Evolutionary conservation across 2,329 filamentous ascomycete species (phyloP).

Genomic region (Penicillium palitans): DNA sequence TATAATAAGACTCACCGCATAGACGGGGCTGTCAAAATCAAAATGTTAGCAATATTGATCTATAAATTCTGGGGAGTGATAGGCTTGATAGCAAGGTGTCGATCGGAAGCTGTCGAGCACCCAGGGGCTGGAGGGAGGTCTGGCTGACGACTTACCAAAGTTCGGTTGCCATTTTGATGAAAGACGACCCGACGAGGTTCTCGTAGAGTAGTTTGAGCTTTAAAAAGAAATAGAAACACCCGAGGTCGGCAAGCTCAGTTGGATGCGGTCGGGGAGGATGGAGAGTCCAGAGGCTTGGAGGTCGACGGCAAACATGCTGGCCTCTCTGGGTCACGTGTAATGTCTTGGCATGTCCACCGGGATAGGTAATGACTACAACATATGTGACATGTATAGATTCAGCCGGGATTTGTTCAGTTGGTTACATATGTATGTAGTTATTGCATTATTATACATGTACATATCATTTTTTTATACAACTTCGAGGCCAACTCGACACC

Average conservation of each 20-base stretch:
- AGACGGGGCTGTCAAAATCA: constrained; percentile 73
- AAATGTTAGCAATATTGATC: constrained; percentile 24
- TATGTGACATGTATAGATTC: constrained; percentile 7
- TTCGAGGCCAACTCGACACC: constrained; percentile 29
- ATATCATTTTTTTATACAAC: constrained; percentile 7
- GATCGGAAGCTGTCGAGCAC: constrained; percentile 35
- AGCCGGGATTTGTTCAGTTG: background rate
- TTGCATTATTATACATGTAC: constrained; percentile 9
- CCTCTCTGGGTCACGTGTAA: constrained; percentile 35
- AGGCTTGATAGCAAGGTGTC: constrained; percentile 13
- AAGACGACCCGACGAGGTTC: constrained; percentile 19
- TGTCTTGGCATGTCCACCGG: constrained; percentile 28
- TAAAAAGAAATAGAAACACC: constrained; percentile 16
- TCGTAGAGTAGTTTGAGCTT: constrained; percentile 19
- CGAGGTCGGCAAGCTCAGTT: constrained; percentile 24
- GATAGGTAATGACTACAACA: background rate
- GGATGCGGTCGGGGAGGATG: constrained; percentile 30
- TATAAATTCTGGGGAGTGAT: background rate
- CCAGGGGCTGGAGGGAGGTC: constrained; percentile 31
- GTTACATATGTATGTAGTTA: background rate
- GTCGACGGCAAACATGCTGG: constrained; percentile 40
- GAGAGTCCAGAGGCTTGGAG: constrained; percentile 32
- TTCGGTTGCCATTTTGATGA: constrained; percentile 70
- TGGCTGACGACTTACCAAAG: constrained; percentile 68
- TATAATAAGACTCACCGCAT: constrained; percentile 77